Percentiles rank a stretch among this genome's conserved stretches.
Conservation (phyloP, 2,329 filamentous ascomycete genomes). For the Madurella mycetomatis region DNA sequence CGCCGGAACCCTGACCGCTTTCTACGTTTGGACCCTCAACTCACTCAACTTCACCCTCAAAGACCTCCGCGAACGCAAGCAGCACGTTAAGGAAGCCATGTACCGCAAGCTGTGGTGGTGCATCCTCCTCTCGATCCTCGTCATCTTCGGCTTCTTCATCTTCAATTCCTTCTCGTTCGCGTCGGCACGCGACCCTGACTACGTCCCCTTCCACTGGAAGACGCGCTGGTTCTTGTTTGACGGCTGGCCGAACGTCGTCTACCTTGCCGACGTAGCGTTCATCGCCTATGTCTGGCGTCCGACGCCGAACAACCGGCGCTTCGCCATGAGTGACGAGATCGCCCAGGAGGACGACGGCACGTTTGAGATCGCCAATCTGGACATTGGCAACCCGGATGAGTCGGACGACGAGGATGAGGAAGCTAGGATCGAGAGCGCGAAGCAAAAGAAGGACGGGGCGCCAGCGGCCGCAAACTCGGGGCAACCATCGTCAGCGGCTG, state of each 20-base stretch:
- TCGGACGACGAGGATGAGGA: conserved; percentile 56
- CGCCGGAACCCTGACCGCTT: conserved; percentile 86
- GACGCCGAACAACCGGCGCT: conserved; percentile 92
- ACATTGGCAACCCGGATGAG: conserved; percentile 72
- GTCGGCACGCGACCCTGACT: conserved; percentile 76
- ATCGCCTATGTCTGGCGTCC: conserved; percentile 95
- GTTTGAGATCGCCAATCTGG: conserved; percentile 93
- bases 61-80: conserved; percentile 89
- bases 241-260: conserved; percentile 95
- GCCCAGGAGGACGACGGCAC: conserved; percentile 94
- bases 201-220: conserved; percentile 96
- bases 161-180: conserved; percentile 96
- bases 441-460: neutral
- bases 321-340: conserved; percentile 98
- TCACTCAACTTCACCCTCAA: conserved; percentile 93
- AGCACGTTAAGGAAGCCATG: conserved; percentile 90
- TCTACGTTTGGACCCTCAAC: conserved; percentile 98
- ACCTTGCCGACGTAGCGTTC: conserved; percentile 87
- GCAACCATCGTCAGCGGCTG: neutral
- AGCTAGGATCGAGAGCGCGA: conserved; percentile 39
- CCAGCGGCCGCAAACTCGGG: too few relatives aligned
- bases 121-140: conserved; percentile 83
- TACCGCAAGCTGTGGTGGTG: conserved; percentile 99
- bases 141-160: conserved; percentile 98
- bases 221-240: conserved; percentile 95